Evolutionary conservation across 257 asterid species (phyloP).

Genomic region (Solanum peruvianum): DNA sequence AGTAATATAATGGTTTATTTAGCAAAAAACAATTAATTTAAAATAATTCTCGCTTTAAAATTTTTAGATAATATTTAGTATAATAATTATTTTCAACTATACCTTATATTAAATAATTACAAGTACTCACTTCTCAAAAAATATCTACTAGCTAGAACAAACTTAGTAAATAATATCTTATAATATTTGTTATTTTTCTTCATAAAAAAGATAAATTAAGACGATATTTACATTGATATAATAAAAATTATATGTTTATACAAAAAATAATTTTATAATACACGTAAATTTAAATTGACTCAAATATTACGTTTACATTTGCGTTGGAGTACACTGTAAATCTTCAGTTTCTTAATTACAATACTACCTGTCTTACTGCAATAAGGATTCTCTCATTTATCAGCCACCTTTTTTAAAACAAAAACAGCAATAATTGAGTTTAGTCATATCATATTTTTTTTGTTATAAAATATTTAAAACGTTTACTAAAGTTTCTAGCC

Average conservation of each 20-base stretch:
- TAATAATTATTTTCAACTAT: too few relatives aligned
- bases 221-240: too few relatives aligned
- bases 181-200: too few relatives aligned
- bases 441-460: not conserved
- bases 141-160: not conserved
- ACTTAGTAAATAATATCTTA: not conserved
- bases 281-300: too few relatives aligned
- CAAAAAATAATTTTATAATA: rapidly evolving
- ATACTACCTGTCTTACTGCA: too few relatives aligned
- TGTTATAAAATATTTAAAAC: not conserved
- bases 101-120: too few relatives aligned
- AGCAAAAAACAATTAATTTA: not conserved
- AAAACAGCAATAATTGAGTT: not conserved
- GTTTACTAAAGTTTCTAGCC: not conserved
- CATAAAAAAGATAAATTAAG: too few relatives aligned
- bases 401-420: not conserved
- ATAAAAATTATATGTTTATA: too few relatives aligned
- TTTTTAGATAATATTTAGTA: too few relatives aligned
- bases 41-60: not conserved
- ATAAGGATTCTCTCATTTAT: not conserved
- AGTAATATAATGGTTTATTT: not conserved
- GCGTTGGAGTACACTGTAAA: not conserved
- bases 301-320: not conserved
- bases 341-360: too few relatives aligned
- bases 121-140: not conserved